These are phyloP conservation scores for Hydnomerulius pinastri DNA, from an alignment of 768 basidiomycete genomes.

Conservation along the genomic window DNA sequence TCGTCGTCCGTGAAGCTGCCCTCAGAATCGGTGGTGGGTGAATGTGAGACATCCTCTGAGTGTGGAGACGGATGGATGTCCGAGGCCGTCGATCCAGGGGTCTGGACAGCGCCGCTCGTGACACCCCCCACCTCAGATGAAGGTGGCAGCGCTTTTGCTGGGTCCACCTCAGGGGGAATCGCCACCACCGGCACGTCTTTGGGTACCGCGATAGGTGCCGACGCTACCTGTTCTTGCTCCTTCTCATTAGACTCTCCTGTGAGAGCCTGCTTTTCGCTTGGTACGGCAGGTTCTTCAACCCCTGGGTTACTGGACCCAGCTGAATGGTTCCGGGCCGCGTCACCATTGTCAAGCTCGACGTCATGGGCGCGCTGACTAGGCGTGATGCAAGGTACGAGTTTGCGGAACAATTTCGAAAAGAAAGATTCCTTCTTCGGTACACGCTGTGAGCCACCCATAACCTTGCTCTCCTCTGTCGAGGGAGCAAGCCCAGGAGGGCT, in stretches of 20 bases:
- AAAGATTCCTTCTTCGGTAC: conserved; percentile 51
- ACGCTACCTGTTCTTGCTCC: conserved; percentile 38
- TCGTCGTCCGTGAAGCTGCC: conserved; percentile 60
- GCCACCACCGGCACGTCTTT: conserved; percentile 20
- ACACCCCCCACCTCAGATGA: conserved; percentile 82
- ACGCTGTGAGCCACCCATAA: conserved; percentile 34
- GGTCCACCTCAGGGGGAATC: conserved; percentile 37
- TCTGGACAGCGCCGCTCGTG: conserved; percentile 89
- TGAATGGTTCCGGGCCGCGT: conserved; percentile 14
- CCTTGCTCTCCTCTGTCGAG: conserved; percentile 35
- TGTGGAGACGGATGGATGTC: conserved; percentile 34
- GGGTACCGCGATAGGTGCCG: conserved; percentile 20
- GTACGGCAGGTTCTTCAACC: conserved; percentile 21
- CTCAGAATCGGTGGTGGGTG: conserved; percentile 34
- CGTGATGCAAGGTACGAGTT: conserved; percentile 68
- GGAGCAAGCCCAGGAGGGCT: conserved; percentile 34
- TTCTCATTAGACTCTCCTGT: conserved; percentile 30
- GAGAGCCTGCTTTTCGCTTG: conserved; percentile 31
- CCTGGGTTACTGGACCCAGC: conserved; percentile 21
- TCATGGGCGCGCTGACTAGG: conserved; percentile 47
- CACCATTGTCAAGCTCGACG: conserved; percentile 41
- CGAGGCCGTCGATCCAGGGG: conserved; percentile 77
- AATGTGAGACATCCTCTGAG: conserved; percentile 30
- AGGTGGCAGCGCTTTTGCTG: conserved; percentile 48
- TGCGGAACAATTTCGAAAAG: conserved; percentile 58